Conservation (phyloP, 768 basidiomycete genomes). For the Lactifluus rugatus region DNA sequence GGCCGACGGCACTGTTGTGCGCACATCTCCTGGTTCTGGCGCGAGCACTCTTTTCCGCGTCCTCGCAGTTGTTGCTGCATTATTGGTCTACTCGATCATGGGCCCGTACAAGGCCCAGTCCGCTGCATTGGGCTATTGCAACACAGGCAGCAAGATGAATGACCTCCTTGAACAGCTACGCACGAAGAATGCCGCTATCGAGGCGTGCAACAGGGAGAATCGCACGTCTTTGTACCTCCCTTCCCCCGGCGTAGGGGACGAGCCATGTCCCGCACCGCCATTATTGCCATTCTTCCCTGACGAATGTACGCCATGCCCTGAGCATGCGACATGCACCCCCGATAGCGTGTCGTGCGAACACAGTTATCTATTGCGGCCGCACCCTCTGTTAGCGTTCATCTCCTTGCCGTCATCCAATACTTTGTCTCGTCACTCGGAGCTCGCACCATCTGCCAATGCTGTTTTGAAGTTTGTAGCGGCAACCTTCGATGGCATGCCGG, state of each 20-base stretch:
- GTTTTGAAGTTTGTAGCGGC: slow-evolving; percentile 16
- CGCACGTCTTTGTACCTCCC: slow-evolving; percentile 35
- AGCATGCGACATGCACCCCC: slow-evolving; percentile 53
- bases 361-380: slow-evolving; percentile 57
- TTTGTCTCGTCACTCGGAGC: slow-evolving; percentile 23
- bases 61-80: slow-evolving; percentile 28
- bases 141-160: slow-evolving; percentile 54
- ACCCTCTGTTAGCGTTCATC: slow-evolving; percentile 29
- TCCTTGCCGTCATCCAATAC: slow-evolving; percentile 37
- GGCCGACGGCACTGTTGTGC: slow-evolving; percentile 27
- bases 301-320: slow-evolving; percentile 53
- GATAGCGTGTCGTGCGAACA: slow-evolving; percentile 53
- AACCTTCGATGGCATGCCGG: slow-evolving; percentile 57
- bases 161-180: slow-evolving; percentile 40
- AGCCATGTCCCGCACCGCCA: slow-evolving; percentile 42
- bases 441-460: slow-evolving; percentile 30
- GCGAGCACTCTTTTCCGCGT: slow-evolving; percentile 33
- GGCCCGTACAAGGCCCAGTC: slow-evolving; percentile 57
- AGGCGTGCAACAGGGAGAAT: slow-evolving; percentile 49
- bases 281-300: slow-evolving; percentile 49
- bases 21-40: background rate
- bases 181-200: slow-evolving; percentile 36
- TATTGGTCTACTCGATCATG: slow-evolving; percentile 24
- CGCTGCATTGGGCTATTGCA: slow-evolving; percentile 66
- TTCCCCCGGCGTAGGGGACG: slow-evolving; percentile 14